phyloP scores from a whole-genome alignment of 2,329 filamentous ascomycete genomes.

The Ophiostoma ips region DNA sequence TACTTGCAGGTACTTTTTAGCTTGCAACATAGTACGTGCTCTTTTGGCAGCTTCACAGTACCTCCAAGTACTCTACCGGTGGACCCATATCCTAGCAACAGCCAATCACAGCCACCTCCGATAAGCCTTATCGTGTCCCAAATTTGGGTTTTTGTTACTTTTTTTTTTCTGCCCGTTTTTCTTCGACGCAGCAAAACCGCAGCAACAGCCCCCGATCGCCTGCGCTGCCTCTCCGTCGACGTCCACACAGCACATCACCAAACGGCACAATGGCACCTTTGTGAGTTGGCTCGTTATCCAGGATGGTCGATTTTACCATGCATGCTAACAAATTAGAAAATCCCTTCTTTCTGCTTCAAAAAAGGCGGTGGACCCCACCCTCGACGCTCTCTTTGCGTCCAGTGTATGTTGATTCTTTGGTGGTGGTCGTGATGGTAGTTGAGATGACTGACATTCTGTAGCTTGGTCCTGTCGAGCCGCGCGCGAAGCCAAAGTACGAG shows the following conservation, averaged over 20 bases:
- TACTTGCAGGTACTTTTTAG: background rate
- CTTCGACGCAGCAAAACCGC: background rate
- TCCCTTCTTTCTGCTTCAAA: conserved; percentile 27
- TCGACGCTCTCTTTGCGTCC: conserved; percentile 56
- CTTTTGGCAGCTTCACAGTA: too few relatives aligned
- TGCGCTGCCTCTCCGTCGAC: background rate
- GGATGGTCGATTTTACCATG: background rate
- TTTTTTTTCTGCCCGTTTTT: conserved; percentile 7
- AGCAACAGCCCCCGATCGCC: too few relatives aligned
- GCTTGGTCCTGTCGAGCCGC: conserved; percentile 37
- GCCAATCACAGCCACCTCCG: background rate
- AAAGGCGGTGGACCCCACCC: conserved; percentile 51
- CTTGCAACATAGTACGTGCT: too few relatives aligned
- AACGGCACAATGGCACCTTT: conserved; percentile 2
- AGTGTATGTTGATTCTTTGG: conserved; percentile 37
- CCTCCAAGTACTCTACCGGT: background rate
- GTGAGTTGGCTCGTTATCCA: background rate
- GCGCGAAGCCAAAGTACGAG: conserved; percentile 31
- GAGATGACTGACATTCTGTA: conserved; percentile 15
- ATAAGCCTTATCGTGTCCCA: too few relatives aligned
- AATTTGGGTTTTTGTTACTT: background rate
- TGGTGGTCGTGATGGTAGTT: background rate
- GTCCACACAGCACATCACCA: background rate
- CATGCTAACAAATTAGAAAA: conserved; percentile 4
- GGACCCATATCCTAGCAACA: background rate